Evolutionary conservation across 140 eudicot genomes (phyloP).

Genomic region (Oenanthe javanica): DNA sequence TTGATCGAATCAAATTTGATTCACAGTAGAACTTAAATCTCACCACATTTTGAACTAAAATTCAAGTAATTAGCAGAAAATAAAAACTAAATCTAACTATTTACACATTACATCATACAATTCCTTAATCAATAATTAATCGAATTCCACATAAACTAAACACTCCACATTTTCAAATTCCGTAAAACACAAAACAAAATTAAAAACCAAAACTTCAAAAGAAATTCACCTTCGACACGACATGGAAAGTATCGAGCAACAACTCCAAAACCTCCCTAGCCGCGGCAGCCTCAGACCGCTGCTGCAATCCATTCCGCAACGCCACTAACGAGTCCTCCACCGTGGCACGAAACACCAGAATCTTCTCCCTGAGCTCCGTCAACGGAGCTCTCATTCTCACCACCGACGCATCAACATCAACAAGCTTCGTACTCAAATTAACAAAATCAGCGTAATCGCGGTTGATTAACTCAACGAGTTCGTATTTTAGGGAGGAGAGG

Average conservation of each 20-base stretch:
- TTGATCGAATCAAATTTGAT: background rate
- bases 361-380: slow-evolving; percentile 74
- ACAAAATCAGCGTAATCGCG: slow-evolving; percentile 89
- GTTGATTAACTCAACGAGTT: slow-evolving; percentile 75
- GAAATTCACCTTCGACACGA: slow-evolving; percentile 66
- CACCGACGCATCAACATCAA: slow-evolving; percentile 77
- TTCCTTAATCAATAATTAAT: background rate
- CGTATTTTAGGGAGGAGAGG: slow-evolving; percentile 59
- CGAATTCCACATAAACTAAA: no score
- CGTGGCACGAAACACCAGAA: slow-evolving; percentile 48
- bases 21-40: background rate
- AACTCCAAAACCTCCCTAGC: slow-evolving; percentile 82
- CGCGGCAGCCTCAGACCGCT: slow-evolving; percentile 63
- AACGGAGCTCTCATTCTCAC: slow-evolving; percentile 94
- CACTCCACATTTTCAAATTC: background rate
- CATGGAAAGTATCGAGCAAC: slow-evolving; percentile 87
- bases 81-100: background rate
- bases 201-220: background rate
- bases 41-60: background rate
- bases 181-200: background rate
- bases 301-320: slow-evolving; percentile 50
- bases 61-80: no score
- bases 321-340: slow-evolving; percentile 60
- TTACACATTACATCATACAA: background rate
- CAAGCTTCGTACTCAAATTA: slow-evolving; percentile 77